phyloP scores from a whole-genome alignment of 805 yeast genomes.

The Wickerhamiella shivajii region DNA sequence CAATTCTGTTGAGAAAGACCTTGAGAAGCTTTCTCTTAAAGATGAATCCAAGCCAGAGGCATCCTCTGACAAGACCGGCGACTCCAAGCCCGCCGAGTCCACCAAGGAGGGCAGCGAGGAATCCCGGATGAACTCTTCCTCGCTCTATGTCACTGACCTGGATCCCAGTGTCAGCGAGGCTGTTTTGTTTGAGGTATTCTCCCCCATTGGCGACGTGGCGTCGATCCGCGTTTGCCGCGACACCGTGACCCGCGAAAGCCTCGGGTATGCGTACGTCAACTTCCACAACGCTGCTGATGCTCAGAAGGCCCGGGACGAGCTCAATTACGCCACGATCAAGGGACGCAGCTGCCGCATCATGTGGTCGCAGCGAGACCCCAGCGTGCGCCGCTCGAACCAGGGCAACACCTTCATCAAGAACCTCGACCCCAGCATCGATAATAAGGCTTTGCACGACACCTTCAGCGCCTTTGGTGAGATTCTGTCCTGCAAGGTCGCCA shows the following conservation, averaged over 20 bases:
- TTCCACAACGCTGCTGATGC: slow-evolving; percentile 82
- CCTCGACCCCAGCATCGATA: slow-evolving; percentile 95
- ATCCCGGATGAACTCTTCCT: slow-evolving; percentile 35
- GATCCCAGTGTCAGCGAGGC: slow-evolving; percentile 91
- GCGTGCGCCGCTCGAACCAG: slow-evolving; percentile 83
- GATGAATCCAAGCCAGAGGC: slow-evolving; percentile 17
- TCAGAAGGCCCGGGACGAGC: slow-evolving; percentile 83
- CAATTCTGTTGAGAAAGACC: slow-evolving; percentile 25
- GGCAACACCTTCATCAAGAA: slow-evolving; percentile 97
- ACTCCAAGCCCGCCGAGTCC: slow-evolving; percentile 21
- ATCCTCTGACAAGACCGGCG: slow-evolving; percentile 19
- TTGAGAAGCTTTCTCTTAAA: slow-evolving; percentile 23
- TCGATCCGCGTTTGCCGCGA: slow-evolving; percentile 98
- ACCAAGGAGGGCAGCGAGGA: no score
- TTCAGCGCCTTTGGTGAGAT: slow-evolving; percentile 94
- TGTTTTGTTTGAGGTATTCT: slow-evolving; percentile 81
- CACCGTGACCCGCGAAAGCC: slow-evolving; percentile 88
- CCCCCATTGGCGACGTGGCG: slow-evolving; percentile 87
- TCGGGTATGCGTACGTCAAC: slow-evolving; percentile 98
- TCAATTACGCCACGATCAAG: slow-evolving; percentile 86
- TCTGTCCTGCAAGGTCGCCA: slow-evolving; percentile 92
- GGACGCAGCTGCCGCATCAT: slow-evolving; percentile 97
- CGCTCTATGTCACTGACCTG: slow-evolving; percentile 95
- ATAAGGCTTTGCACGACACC: slow-evolving; percentile 97
- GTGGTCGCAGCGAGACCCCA: slow-evolving; percentile 99